Evolutionary conservation across 1,139 yeast species (phyloP).

Genomic region (Blastobotrys ciferrii): DNA sequence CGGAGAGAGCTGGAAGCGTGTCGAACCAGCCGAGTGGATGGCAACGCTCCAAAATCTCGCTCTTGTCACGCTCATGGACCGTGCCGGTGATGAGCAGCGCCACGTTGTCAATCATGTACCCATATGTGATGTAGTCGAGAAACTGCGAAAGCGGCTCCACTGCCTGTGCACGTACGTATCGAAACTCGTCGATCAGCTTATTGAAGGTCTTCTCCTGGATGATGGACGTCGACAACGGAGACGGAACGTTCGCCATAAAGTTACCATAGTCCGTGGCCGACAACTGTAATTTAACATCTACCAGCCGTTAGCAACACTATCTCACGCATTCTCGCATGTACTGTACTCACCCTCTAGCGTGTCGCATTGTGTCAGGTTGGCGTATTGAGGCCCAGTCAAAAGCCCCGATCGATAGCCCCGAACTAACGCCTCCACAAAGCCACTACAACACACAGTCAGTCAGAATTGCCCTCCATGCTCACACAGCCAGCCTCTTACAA

Average conservation of each 20-base stretch:
- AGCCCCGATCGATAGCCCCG: conserved; percentile 92
- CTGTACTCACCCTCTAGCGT: conserved; percentile 57
- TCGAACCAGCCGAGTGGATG: conserved; percentile 99
- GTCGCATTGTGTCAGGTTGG: conserved; percentile 94
- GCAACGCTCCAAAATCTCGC: conserved; percentile 83
- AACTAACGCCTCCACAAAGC: conserved; percentile 90
- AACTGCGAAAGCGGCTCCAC: conserved; percentile 76
- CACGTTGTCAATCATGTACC: conserved; percentile 98
- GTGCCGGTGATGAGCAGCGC: conserved; percentile 96
- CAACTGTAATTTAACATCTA: conserved; percentile 84
- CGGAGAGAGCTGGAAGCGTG: conserved; percentile 89
- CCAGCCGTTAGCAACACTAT: background rate
- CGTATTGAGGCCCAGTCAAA: conserved; percentile 72
- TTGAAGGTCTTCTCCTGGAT: conserved; percentile 77
- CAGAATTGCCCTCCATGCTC: background rate
- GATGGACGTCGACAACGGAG: conserved; percentile 76
- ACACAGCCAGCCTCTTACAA: conserved; percentile 35
- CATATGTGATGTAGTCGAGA: conserved; percentile 88
- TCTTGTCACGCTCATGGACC: conserved; percentile 86
- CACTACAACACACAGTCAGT: conserved; percentile 41
- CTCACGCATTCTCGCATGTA: too few species aligned
- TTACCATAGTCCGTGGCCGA: conserved; percentile 96
- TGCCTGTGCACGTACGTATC: conserved; percentile 80
- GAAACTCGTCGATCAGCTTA: conserved; percentile 78
- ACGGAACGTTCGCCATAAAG: conserved; percentile 77